These are phyloP conservation scores for Podospora pseudocomata DNA, from an alignment of 495 filamentous ascomycete genomes.

Conservation along the genomic window DNA sequence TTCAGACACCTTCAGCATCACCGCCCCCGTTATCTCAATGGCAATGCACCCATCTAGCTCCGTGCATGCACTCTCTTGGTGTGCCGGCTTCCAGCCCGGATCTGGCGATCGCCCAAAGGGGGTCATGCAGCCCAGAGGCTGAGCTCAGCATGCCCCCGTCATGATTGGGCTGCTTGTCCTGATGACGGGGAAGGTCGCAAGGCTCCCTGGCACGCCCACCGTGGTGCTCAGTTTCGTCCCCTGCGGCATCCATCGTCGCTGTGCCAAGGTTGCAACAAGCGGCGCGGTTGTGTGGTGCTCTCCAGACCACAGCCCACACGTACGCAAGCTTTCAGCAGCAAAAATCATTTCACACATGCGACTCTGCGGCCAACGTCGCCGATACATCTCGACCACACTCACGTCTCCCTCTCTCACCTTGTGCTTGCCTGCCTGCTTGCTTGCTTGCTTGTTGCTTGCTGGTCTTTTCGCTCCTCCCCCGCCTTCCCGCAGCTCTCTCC, in stretches of 20 bases:
- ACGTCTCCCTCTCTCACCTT: neutral
- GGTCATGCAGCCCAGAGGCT: constrained; percentile 19
- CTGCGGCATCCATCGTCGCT: constrained; percentile 12
- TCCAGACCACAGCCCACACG: neutral
- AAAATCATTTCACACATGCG: constrained; percentile 10
- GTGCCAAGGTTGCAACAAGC: constrained; percentile 21
- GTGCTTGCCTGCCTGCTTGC: neutral
- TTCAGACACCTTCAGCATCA: neutral
- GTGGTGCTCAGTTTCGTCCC: constrained; percentile 12
- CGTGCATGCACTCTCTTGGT: constrained; percentile 1
- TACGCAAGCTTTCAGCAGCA: constrained; percentile 2
- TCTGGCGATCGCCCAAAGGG: constrained; percentile 24
- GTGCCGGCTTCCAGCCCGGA: constrained; percentile 14
- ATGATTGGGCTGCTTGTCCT: constrained; percentile 20
- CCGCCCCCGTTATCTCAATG: constrained; percentile 4
- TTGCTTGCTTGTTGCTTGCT: neutral
- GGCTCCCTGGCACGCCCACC: constrained; percentile 3
- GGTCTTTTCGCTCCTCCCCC: neutral
- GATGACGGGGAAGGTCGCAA: constrained; percentile 12
- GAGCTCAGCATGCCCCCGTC: constrained; percentile 10
- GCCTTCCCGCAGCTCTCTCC: neutral
- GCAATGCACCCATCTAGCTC: neutral
- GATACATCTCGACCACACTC: constrained; percentile 14
- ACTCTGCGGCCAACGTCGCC: constrained; percentile 18
- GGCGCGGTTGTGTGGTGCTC: constrained; percentile 17